Evolutionary conservation across 1,284 basidiomycete species (phyloP).

Genomic region (Malassezia yamatoensis): DNA sequence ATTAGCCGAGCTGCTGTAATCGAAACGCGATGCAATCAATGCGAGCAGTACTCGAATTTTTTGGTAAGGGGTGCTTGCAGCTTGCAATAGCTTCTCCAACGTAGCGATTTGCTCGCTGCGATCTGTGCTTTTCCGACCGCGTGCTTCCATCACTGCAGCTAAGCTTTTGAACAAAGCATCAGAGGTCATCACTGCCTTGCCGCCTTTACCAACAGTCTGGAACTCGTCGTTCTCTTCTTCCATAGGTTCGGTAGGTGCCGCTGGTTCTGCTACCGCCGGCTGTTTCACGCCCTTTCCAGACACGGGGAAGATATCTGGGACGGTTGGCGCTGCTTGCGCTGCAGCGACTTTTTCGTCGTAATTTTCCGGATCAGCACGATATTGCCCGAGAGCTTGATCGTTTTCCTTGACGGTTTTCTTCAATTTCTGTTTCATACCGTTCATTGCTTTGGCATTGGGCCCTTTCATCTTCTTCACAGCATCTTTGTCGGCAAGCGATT

Average conservation of each 20-base stretch:
- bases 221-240: conserved; percentile 55
- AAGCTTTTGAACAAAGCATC: conserved; percentile 90
- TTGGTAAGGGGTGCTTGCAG: conserved; percentile 72
- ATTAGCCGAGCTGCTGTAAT: conserved; percentile 81
- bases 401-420: conserved; percentile 84
- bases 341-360: conserved; percentile 67
- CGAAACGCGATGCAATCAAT: conserved; percentile 86
- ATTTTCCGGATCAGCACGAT: conserved; percentile 77
- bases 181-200: conserved; percentile 73
- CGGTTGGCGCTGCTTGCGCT: conserved; percentile 28
- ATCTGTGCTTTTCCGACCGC: conserved; percentile 96
- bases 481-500: conserved; percentile 64
- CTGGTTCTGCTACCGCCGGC: conserved; percentile 50
- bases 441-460: conserved; percentile 82
- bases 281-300: conserved; percentile 53
- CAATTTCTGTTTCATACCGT: conserved; percentile 92
- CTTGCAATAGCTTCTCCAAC: conserved; percentile 74
- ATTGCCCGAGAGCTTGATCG: conserved; percentile 69
- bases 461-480: conserved; percentile 95
- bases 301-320: conserved; percentile 3
- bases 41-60: conserved; percentile 87
- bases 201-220: conserved; percentile 82
- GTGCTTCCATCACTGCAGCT: conserved; percentile 79
- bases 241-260: conserved; percentile 39
- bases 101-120: conserved; percentile 86